These are phyloP conservation scores for Hibiscus tridactylites DNA, from an alignment of 345 rosid species.

Conservation along the genomic window DNA sequence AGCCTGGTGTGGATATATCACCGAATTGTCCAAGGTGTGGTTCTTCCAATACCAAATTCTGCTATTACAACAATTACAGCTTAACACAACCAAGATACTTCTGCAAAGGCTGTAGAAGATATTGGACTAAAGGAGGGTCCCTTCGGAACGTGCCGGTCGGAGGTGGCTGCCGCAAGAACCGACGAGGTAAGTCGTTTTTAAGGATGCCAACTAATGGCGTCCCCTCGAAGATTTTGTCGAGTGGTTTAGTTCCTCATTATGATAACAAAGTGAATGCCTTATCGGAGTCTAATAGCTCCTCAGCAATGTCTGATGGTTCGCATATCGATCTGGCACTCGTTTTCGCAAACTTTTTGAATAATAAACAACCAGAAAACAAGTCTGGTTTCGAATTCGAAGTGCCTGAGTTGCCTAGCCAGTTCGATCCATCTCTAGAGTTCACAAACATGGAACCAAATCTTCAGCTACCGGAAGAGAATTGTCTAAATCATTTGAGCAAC, in stretches of 20 bases:
- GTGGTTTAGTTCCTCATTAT: neutral
- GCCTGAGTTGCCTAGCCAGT: slow-evolving; percentile 17
- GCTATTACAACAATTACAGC: slow-evolving; percentile 71
- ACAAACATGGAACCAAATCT: neutral
- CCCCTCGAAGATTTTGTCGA: neutral
- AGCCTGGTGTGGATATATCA: slow-evolving; percentile 34
- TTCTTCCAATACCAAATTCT: slow-evolving; percentile 53
- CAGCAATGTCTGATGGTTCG: slow-evolving; percentile 16
- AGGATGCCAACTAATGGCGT: slow-evolving; percentile 14
- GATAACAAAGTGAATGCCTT: slow-evolving; percentile 10
- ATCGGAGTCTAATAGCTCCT: slow-evolving; percentile 13
- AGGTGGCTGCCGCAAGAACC: slow-evolving; percentile 50
- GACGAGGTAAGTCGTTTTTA: slow-evolving; percentile 32
- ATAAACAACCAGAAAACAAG: slow-evolving; percentile 23
- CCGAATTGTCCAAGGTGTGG: slow-evolving; percentile 62
- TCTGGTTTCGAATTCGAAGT: slow-evolving; percentile 4
- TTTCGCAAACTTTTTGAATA: slow-evolving; percentile 50
- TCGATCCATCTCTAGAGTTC: slow-evolving; percentile 19
- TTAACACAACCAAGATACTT: slow-evolving; percentile 56
- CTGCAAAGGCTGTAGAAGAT: slow-evolving; percentile 59
- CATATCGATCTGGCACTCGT: slow-evolving; percentile 52
- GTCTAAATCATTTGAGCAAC: slow-evolving; percentile 3
- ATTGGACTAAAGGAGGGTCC: slow-evolving; percentile 66
- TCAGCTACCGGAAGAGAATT: slow-evolving; percentile 10
- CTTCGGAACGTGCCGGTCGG: slow-evolving; percentile 52